These are phyloP conservation scores for Paraphoma sp. DNA, from an alignment of 2,329 filamentous ascomycete species.

Conservation along the genomic window DNA sequence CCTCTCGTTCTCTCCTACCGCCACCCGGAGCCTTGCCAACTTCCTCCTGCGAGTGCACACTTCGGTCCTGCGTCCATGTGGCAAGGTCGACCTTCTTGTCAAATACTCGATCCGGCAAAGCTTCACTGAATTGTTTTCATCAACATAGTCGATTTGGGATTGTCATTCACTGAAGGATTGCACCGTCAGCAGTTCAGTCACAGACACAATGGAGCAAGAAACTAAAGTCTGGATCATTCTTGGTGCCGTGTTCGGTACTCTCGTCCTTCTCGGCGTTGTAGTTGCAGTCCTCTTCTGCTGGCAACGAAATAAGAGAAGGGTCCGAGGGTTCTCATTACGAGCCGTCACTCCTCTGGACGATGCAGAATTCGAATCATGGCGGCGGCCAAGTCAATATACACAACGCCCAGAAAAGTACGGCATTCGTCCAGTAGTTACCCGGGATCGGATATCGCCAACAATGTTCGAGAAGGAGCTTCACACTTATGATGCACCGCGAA, in stretches of 20 bases:
- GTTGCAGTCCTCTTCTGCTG: constrained; percentile 41
- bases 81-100: background rate
- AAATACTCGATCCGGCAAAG: background rate
- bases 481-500: constrained; percentile 34
- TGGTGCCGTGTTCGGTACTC: constrained; percentile 39
- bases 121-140: background rate
- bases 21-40: constrained; percentile 22
- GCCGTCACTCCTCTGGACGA: constrained; percentile 49
- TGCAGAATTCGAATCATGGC: constrained; percentile 51
- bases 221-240: constrained; percentile 47
- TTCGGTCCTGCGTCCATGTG: constrained; percentile 6
- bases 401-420: constrained; percentile 45
- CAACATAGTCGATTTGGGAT: background rate
- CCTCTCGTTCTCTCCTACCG: constrained; percentile 21
- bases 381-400: constrained; percentile 46
- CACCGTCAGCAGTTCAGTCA: background rate
- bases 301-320: constrained; percentile 42
- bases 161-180: too few species aligned
- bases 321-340: constrained; percentile 45
- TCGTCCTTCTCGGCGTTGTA: constrained; percentile 36
- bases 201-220: constrained; percentile 33
- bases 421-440: constrained; percentile 37
- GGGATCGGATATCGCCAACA: constrained; percentile 34
- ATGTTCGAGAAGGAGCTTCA: constrained; percentile 45
- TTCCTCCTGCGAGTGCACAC: constrained; percentile 18